Evolutionary conservation across 192 early-diverging fungal species (phyloP).

Genomic region (Backusella liffmaniae): DNA sequence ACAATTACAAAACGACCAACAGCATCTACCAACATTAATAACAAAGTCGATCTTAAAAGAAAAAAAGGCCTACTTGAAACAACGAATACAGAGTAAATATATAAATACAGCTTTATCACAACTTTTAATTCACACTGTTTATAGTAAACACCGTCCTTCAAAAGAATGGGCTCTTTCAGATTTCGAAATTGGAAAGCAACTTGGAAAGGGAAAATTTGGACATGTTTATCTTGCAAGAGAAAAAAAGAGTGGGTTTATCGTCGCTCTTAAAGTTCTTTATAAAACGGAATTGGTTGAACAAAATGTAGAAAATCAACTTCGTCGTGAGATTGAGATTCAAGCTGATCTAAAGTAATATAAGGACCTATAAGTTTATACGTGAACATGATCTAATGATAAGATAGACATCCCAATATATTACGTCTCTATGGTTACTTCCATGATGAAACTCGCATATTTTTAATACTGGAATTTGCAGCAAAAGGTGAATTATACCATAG

Average conservation of each 20-base stretch:
- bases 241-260: conserved; percentile 79
- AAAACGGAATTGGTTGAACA: conserved; percentile 76
- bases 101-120: not conserved
- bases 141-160: not conserved
- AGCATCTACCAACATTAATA: not conserved
- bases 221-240: conserved; percentile 92
- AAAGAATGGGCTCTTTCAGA: conserved; percentile 65
- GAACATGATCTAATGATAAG: not conserved
- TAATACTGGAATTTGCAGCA: conserved; percentile 96
- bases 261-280: conserved; percentile 90
- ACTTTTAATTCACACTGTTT: not conserved
- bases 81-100: not conserved
- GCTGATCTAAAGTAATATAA: conserved; percentile 70
- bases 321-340: conserved; percentile 95
- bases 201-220: conserved; percentile 98
- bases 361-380: not conserved
- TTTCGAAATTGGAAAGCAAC: conserved; percentile 86
- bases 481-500: conserved; percentile 91
- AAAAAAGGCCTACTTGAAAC: not conserved
- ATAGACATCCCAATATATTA: conserved; percentile 88
- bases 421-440: conserved; percentile 96
- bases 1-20: not conserved
- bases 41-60: not conserved
- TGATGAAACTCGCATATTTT: conserved; percentile 86
- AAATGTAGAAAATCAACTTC: conserved; percentile 87